Conservation (phyloP, 2,329 filamentous ascomycete genomes). For the Cladophialophora carrionii region DNA sequence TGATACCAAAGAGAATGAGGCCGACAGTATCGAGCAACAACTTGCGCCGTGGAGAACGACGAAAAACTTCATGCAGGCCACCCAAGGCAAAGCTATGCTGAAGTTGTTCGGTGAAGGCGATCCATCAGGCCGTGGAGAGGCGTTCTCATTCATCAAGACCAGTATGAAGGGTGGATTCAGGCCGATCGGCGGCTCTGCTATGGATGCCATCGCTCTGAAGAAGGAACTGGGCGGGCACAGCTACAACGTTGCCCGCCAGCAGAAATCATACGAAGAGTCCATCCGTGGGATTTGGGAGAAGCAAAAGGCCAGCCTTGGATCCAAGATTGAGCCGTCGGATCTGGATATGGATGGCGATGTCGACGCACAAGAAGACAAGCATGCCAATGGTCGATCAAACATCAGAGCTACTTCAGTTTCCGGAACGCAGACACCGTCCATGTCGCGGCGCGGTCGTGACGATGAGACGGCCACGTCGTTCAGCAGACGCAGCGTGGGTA, state of each 20-base stretch:
- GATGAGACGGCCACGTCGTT: constrained; percentile 83
- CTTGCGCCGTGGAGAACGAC: constrained; percentile 96
- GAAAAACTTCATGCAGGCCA: constrained; percentile 93
- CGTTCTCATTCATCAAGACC: constrained; percentile 95
- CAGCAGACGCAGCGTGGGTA: constrained; percentile 70
- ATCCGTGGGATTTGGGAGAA: constrained; percentile 92
- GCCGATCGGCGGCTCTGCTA: constrained; percentile 83
- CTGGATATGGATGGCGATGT: constrained; percentile 66
- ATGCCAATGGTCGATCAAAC: constrained; percentile 43
- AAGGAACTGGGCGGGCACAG: constrained; percentile 81
- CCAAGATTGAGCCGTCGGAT: constrained; percentile 72
- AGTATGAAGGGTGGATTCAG: constrained; percentile 99
- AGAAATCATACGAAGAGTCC: constrained; percentile 86
- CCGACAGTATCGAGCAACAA: constrained; percentile 79
- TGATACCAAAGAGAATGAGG: constrained; percentile 64
- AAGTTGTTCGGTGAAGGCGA: constrained; percentile 93
- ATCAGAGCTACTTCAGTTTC: constrained; percentile 66
- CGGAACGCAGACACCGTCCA: constrained; percentile 64
- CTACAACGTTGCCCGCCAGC: constrained; percentile 95
- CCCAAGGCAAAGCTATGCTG: constrained; percentile 94
- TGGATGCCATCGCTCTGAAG: constrained; percentile 83
- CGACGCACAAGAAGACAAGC: constrained; percentile 55
- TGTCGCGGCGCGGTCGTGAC: constrained; percentile 51
- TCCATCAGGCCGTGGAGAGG: constrained; percentile 88
- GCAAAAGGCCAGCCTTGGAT: constrained; percentile 77